Evolutionary conservation across 148 eudicot species (phyloP).

Genomic region (Selenicereus undatus): DNA sequence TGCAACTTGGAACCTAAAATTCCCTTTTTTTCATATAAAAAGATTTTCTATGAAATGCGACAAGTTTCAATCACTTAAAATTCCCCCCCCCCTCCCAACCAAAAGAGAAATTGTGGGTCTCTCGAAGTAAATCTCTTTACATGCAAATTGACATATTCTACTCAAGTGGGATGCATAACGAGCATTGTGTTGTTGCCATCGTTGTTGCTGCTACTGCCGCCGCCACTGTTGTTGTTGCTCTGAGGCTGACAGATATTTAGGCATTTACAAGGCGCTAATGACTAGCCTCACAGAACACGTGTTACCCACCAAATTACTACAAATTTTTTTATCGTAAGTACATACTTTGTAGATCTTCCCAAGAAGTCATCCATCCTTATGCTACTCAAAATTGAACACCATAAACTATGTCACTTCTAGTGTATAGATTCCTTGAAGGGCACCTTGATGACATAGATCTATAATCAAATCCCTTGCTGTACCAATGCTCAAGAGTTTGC

Average conservation of each 20-base stretch:
- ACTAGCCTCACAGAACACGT: not conserved
- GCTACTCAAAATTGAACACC: not conserved
- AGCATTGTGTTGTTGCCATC: not conserved
- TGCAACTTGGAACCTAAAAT: not conserved
- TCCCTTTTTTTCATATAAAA: not conserved
- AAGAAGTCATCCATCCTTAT: not conserved
- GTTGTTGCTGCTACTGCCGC: not conserved
- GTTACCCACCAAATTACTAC: not conserved
- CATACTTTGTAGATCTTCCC: not conserved
- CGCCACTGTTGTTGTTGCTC: not conserved
- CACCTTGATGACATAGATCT: not conserved
- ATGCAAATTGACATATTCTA: not conserved
- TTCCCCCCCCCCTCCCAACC: no score
- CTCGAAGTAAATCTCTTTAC: not conserved
- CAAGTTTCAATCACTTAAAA: not conserved
- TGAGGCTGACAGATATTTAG: not conserved
- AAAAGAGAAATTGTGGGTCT: not conserved
- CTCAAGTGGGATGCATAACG: not conserved
- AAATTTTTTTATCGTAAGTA: not conserved
- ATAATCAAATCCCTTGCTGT: not conserved
- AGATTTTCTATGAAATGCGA: not conserved
- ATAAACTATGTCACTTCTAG: not conserved
- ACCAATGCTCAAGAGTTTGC: not conserved
- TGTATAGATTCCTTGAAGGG: not conserved
- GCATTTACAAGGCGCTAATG: not conserved